Conservation (phyloP, 2,329 filamentous ascomycete species). For the Meredithiella fracta region DNA sequence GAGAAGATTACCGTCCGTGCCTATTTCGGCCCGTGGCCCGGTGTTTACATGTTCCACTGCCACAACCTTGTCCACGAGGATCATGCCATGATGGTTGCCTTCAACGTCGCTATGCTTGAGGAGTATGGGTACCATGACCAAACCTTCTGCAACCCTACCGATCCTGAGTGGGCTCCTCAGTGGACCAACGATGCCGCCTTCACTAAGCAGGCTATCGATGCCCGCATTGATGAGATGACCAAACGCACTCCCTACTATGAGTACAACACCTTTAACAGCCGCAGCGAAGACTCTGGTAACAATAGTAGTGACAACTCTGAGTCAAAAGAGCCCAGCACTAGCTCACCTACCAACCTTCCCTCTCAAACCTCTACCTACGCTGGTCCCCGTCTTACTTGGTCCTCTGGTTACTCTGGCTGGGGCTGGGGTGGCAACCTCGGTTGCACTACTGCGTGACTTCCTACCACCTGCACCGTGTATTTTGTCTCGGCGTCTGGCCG, state of each 20-base stretch:
- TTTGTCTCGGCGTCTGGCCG: not conserved
- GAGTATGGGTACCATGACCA: constrained; percentile 26
- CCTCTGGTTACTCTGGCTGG: not conserved
- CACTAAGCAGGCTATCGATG: not conserved
- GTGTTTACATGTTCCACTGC: constrained; percentile 34
- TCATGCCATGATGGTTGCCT: constrained; percentile 30
- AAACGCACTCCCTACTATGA: constrained; percentile 11
- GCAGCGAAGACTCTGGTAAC: not conserved
- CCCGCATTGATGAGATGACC: constrained; percentile 6
- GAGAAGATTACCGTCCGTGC: constrained; percentile 36
- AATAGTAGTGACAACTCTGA: not conserved
- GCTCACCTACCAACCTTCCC: not conserved
- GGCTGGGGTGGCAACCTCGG: not conserved
- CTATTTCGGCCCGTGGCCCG: constrained; percentile 35
- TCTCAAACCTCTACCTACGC: not conserved
- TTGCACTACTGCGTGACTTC: not conserved
- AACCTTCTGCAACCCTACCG: constrained; percentile 25
- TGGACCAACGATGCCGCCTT: not conserved
- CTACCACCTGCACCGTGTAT: not conserved
- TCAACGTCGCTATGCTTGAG: constrained; percentile 25
- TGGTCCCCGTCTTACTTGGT: not conserved
- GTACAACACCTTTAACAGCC: not conserved
- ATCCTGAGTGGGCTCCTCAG: constrained; percentile 20
- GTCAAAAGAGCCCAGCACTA: not conserved
- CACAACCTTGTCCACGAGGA: constrained; percentile 32